Percentiles rank a stretch among this genome's conserved stretches.
Evolutionary conservation across 352 stramenopile genomes (phyloP).

Genomic region (Globisporangium megalacanthum): DNA sequence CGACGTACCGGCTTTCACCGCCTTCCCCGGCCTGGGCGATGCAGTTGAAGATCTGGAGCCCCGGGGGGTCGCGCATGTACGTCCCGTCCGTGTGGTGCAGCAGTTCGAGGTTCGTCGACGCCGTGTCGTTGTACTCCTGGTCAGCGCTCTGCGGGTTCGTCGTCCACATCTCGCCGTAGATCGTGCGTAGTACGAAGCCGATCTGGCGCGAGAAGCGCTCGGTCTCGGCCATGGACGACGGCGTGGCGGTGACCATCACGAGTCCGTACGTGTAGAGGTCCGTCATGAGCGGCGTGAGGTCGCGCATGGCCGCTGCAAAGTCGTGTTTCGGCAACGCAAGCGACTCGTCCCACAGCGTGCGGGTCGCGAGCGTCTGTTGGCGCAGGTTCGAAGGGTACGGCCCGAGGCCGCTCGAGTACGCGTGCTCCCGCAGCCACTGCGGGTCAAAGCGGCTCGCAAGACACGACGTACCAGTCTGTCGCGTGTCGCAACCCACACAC

Average conservation of each 20-base stretch:
- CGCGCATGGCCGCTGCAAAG: slow-evolving; percentile 33
- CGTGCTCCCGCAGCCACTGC: slow-evolving; percentile 71
- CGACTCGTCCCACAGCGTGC: slow-evolving; percentile 44
- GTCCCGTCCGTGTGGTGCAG: slow-evolving; percentile 85
- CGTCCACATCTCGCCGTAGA: slow-evolving; percentile 89
- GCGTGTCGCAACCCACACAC: background rate
- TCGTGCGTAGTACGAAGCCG: slow-evolving; percentile 79
- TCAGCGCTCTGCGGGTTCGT: slow-evolving; percentile 67
- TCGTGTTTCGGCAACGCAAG: slow-evolving; percentile 44
- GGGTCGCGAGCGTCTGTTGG: slow-evolving; percentile 45
- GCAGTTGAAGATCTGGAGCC: slow-evolving; percentile 89
- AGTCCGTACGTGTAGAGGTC: slow-evolving; percentile 71
- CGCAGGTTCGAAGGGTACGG: slow-evolving; percentile 51
- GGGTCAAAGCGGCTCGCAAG: slow-evolving; percentile 57
- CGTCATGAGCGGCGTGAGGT: slow-evolving; percentile 65
- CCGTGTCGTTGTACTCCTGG: slow-evolving; percentile 85
- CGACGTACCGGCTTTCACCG: slow-evolving; percentile 74
- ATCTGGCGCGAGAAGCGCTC: slow-evolving; percentile 79
- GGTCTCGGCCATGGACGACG: slow-evolving; percentile 70
- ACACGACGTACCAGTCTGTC: slow-evolving; percentile 47
- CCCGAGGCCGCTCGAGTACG: slow-evolving; percentile 40
- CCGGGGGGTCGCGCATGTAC: slow-evolving; percentile 84
- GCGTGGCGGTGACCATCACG: slow-evolving; percentile 58
- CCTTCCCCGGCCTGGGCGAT: slow-evolving; percentile 63
- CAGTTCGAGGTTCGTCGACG: slow-evolving; percentile 81